Conservation (phyloP, 768 basidiomycete genomes). For the Bullera alba region DNA sequence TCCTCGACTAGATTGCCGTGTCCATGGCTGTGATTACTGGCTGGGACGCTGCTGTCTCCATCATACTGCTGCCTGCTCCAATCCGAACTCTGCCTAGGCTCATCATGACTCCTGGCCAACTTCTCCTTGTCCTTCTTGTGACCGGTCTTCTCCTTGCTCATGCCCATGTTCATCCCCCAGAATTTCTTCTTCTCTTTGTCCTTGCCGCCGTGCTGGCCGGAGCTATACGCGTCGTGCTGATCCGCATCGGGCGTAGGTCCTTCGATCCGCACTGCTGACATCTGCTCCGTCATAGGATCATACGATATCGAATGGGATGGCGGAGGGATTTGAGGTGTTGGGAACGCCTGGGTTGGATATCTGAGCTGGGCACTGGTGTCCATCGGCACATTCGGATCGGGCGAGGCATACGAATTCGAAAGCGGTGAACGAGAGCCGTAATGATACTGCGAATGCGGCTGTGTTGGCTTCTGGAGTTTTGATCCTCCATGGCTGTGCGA, state of each 20-base stretch:
- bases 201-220: not conserved
- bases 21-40: slow-evolving; percentile 15
- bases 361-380: not conserved
- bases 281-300: not conserved
- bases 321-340: not conserved
- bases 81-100: slow-evolving; percentile 10
- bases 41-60: too few species aligned
- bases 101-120: not conserved
- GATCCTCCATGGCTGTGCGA: not conserved
- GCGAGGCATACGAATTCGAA: not conserved
- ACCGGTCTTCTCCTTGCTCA: slow-evolving; percentile 2
- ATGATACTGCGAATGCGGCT: too few species aligned
- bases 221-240: not conserved
- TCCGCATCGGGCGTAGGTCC: slow-evolving; percentile 3
- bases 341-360: not conserved
- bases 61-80: slow-evolving; percentile 4
- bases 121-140: not conserved
- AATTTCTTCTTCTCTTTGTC: slow-evolving; percentile 35
- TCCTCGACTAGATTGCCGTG: slow-evolving; percentile 28
- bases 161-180: slow-evolving; percentile 24
- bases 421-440: not conserved
- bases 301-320: not conserved
- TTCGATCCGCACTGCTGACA: not conserved
- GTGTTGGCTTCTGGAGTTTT: too few species aligned
- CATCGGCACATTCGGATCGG: not conserved